A percentile compares a stretch with the other conserved stretches of the same genome.
Evolutionary conservation across 805 yeast genomes (phyloP).

Genomic region (Priceomyces medius): DNA sequence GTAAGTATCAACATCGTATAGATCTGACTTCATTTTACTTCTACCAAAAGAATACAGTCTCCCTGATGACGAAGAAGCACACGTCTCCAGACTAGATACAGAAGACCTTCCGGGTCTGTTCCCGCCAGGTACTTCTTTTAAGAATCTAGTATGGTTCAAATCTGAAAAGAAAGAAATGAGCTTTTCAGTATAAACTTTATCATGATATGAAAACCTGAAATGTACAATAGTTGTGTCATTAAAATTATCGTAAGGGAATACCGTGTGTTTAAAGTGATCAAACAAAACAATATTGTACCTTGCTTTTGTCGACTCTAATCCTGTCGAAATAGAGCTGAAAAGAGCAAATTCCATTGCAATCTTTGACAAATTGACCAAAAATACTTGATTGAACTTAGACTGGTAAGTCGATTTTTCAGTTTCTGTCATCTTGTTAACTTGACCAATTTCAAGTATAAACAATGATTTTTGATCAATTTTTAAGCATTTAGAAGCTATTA

Average conservation of each 20-base stretch:
- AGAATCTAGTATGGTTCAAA: neutral
- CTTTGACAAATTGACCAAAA: conserved; percentile 18
- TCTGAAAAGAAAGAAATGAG: conserved; percentile 14
- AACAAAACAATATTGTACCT: conserved; percentile 23
- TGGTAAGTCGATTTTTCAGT: conserved; percentile 11
- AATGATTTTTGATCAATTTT: conserved; percentile 13
- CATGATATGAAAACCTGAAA: conserved; percentile 19
- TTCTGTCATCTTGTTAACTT: conserved; percentile 9
- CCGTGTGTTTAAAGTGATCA: conserved; percentile 14
- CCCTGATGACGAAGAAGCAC: conserved; percentile 6
- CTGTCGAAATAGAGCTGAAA: conserved; percentile 21
- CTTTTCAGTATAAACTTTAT: conserved; percentile 18
- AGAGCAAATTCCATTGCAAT: conserved; percentile 20
- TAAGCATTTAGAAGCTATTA: conserved; percentile 32
- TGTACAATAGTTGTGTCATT: conserved; percentile 19
- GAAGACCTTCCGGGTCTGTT: conserved; percentile 6
- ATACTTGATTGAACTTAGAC: conserved; percentile 18
- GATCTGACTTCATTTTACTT: neutral
- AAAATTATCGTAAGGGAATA: neutral
- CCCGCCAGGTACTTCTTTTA: neutral
- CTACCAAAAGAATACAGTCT: conserved; percentile 6
- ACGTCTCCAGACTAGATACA: conserved; percentile 11
- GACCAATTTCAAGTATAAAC: conserved; percentile 14
- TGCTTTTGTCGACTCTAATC: conserved; percentile 24
- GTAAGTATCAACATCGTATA: neutral